Percentiles rank a stretch among this genome's conserved stretches.
These are phyloP conservation scores for Graphium sp. DNA, from an alignment of 2,329 filamentous ascomycete species.

Conservation along the genomic window DNA sequence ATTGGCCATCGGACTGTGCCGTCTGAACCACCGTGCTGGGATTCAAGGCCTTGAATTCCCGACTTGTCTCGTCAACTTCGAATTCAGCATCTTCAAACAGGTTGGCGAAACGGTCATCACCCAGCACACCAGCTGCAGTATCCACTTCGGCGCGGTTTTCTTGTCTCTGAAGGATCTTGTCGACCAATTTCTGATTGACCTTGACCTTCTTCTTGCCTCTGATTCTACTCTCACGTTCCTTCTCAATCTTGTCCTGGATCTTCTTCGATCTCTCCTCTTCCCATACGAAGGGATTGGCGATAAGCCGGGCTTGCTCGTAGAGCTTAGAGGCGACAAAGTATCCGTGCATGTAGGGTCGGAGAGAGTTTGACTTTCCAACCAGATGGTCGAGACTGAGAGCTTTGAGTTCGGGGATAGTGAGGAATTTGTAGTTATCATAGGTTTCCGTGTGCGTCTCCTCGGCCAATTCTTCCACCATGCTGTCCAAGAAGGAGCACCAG, in stretches of 20 bases:
- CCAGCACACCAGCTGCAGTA: conserved; percentile 49
- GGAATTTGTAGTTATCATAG: conserved; percentile 99
- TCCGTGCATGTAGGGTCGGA: conserved; percentile 96
- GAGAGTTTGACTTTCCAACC: conserved; percentile 73
- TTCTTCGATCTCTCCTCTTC: conserved; percentile 84
- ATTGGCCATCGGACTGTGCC: neutral
- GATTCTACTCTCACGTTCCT: conserved; percentile 89
- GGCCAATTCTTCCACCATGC: conserved; percentile 96
- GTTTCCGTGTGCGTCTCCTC: conserved; percentile 64
- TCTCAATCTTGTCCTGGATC: conserved; percentile 89
- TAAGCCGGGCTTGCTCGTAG: conserved; percentile 87
- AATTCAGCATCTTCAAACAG: conserved; percentile 92
- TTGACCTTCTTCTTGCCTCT: conserved; percentile 94
- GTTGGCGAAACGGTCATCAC: conserved; percentile 71
- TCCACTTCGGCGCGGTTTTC: conserved; percentile 42
- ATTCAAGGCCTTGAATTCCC: conserved; percentile 79
- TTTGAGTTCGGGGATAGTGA: conserved; percentile 74
- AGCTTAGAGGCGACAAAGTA: conserved; percentile 93
- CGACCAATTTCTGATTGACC: conserved; percentile 72
- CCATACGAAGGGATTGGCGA: conserved; percentile 85
- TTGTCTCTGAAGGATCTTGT: conserved; percentile 53
- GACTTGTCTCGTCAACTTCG: conserved; percentile 72
- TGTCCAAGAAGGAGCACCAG: conserved; percentile 95
- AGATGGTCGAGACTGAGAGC: conserved; percentile 76
- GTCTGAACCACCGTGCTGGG: conserved; percentile 46